These are phyloP conservation scores for Ambispora gerdemannii DNA, from an alignment of 192 early-diverging fungal genomes.

Conservation along the genomic window DNA sequence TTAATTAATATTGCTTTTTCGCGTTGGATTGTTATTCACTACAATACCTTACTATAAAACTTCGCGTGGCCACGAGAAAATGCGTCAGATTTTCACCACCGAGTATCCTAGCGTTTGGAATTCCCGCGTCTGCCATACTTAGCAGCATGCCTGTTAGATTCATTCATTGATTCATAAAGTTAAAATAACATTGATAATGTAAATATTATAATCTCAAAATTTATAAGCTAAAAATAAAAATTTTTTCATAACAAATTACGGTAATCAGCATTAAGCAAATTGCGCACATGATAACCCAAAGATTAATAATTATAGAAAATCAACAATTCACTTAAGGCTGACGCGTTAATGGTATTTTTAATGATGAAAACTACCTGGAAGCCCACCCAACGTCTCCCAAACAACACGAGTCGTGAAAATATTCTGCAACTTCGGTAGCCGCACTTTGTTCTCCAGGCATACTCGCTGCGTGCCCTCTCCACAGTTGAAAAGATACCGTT, in stretches of 20 bases:
- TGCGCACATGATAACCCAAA: background rate
- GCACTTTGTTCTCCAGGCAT: conserved; percentile 71
- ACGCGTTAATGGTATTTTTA: no score
- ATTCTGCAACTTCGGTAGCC: conserved; percentile 67
- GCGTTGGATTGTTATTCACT: background rate
- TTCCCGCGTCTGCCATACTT: conserved; percentile 78
- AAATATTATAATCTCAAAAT: no score
- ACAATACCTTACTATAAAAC: conserved; percentile 67
- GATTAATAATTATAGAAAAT: conserved; percentile 3
- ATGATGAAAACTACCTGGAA: no score
- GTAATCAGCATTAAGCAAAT: background rate
- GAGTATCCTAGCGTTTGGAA: conserved; percentile 55
- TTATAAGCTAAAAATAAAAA: no score
- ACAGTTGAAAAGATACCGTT: conserved; percentile 91
- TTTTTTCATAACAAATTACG: background rate
- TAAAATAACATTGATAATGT: no score
- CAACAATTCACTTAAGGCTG: background rate
- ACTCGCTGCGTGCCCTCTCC: conserved; percentile 88
- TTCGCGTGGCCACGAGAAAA: conserved; percentile 69
- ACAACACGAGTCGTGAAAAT: conserved; percentile 80
- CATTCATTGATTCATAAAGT: no score
- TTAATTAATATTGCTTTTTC: background rate
- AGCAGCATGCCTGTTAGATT: conserved; percentile 74
- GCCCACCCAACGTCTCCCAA: conserved; percentile 85
- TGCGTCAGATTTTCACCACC: conserved; percentile 82